Base-by-base conservation (phyloP, 2,329 filamentous ascomycete species). In the Cordyceps cateniannulata region DNA sequence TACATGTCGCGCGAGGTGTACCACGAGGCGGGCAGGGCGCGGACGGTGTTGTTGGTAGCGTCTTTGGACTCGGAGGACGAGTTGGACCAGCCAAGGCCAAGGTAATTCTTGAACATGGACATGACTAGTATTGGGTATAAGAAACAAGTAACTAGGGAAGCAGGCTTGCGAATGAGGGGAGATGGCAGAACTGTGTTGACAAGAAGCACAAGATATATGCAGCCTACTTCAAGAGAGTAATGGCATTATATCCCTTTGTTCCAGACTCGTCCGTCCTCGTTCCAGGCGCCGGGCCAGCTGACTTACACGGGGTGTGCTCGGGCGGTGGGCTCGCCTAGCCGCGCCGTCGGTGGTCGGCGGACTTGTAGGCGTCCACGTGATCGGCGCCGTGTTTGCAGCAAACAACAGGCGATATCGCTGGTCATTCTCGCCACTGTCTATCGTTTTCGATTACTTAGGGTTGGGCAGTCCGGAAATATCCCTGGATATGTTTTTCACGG, bases 1-100 rank as follows among this genome's bases (percentile, higher is more conserved):
- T 78, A 81, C 74, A 81, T 78, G 61, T 75, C 73, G 27, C 69
- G 66, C 2, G 74, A 76, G 12, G 69, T 74, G 66, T 77, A 81
- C 79, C 78, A 81, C 12, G 76, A 76, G 4, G 16, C 72, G 3
- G 79, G 79, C 1, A 81, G 69, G 25, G 78, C 70, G 22, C 70
- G 61, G 16, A 59, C 60, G 1, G 66, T 60, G 57, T 59, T 55
- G 2, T 60, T 60, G 24, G 3, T n/a, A 5, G 54, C 44, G 16
- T 62, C 48, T 10, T 63, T 63, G 20, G 64, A 27, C 32, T 65
- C 62, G 9, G 57, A 47, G 6, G 47, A 12, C 10, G 45, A 48
- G 60, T 45, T 58, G 48, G 60, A 58, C 47, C 53, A 12, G 24
- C 60, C 60, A 47, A 61, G 52, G 45, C 60, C 60, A 7, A 61